Evolutionary conservation across 2,329 filamentous ascomycete genomes (phyloP).

Genomic region (Aureobasidium sp.): DNA sequence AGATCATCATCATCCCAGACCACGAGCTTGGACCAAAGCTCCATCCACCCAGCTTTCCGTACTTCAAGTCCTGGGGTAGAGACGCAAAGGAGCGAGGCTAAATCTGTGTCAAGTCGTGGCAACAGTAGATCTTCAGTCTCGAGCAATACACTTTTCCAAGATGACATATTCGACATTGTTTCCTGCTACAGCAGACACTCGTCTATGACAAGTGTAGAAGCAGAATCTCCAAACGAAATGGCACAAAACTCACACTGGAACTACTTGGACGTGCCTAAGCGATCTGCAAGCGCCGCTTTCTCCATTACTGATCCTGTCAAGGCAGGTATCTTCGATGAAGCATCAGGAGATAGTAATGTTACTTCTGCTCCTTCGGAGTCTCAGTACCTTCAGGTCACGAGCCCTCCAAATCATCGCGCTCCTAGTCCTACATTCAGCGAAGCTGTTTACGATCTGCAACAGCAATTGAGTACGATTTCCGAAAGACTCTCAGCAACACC

Average conservation of each 20-base stretch:
- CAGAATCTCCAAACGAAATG: slow-evolving; percentile 20
- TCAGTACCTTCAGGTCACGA: neutral
- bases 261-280: slow-evolving; percentile 17
- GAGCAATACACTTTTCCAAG: slow-evolving; percentile 22
- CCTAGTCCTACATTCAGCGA: slow-evolving; percentile 42
- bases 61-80: neutral
- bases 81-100: neutral
- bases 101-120: neutral
- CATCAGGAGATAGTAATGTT: slow-evolving; percentile 9
- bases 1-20: neutral
- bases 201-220: slow-evolving; percentile 35
- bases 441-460: slow-evolving; percentile 34
- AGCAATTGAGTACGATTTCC: slow-evolving; percentile 22
- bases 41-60: slow-evolving; percentile 13
- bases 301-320: slow-evolving; percentile 22
- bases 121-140: slow-evolving; percentile 27
- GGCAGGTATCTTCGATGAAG: slow-evolving; percentile 25
- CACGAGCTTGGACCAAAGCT: neutral
- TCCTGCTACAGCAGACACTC: slow-evolving; percentile 34
- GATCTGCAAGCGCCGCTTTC: slow-evolving; percentile 20
- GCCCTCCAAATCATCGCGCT: neutral
- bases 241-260: slow-evolving; percentile 18
- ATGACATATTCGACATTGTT: slow-evolving; percentile 20
- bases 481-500: slow-evolving; percentile 19
- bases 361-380: slow-evolving; percentile 9